Evolutionary conservation across 1,139 yeast genomes (phyloP).

Genomic region (Geotrichum cucujoidarum): DNA sequence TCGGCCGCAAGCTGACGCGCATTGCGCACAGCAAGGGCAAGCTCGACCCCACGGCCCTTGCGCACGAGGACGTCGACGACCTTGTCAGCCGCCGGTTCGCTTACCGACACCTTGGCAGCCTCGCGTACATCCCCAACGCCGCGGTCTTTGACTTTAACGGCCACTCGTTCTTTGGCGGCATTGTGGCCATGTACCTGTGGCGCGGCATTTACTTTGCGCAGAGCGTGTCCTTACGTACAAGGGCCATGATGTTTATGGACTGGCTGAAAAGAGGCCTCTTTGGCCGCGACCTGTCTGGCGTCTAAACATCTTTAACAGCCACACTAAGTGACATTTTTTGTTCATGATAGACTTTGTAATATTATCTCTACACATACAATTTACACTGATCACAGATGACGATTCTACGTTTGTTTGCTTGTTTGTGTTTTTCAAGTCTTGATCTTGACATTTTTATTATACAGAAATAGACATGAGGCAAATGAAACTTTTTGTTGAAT

Average conservation of each 20-base stretch:
- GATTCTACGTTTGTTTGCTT: too few relatives aligned
- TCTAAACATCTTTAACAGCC: conserved; percentile 14
- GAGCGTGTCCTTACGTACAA: conserved; percentile 54
- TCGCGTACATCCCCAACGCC: conserved; percentile 60
- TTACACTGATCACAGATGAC: too few relatives aligned
- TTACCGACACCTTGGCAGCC: conserved; percentile 55
- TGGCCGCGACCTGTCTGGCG: conserved; percentile 51
- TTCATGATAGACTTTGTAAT: too few relatives aligned
- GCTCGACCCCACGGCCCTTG: conserved; percentile 41
- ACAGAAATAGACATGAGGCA: conserved; percentile 8
- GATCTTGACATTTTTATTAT: conserved; percentile 6
- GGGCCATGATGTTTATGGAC: conserved; percentile 55
- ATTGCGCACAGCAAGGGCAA: conserved; percentile 41
- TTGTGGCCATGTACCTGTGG: conserved; percentile 63
- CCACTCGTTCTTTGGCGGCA: conserved; percentile 52
- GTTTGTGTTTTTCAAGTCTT: conserved; percentile 1
- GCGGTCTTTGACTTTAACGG: conserved; percentile 61
- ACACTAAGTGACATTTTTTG: too few relatives aligned
- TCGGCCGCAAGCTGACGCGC: conserved; percentile 52
- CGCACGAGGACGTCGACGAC: conserved; percentile 50
- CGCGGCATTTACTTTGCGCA: conserved; percentile 62
- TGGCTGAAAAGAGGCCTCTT: conserved; percentile 61
- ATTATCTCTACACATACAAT: too few relatives aligned
- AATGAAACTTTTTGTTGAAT: neutral
- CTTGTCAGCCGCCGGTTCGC: conserved; percentile 52